Evolutionary conservation across 1,139 yeast species (phyloP).

Genomic region (Nematodospora anomalae): DNA sequence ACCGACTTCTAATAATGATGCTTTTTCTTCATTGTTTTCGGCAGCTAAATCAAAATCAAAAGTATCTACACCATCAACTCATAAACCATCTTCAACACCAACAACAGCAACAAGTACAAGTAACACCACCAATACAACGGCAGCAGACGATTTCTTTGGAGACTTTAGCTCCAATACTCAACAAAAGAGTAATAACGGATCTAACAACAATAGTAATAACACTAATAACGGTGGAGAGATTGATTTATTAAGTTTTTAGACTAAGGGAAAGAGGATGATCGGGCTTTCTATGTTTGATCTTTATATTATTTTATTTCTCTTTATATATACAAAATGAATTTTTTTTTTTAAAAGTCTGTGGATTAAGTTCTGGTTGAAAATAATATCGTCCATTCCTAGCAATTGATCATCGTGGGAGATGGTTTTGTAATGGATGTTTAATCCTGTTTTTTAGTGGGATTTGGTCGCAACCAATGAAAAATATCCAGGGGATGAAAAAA

Average conservation of each 20-base stretch:
- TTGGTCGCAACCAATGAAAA: neutral
- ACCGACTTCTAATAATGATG: constrained; percentile 54
- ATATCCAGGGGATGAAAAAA: neutral
- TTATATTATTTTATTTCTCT: neutral
- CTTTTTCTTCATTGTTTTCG: constrained; percentile 79
- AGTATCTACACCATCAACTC: constrained; percentile 15
- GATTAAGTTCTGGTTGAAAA: too few species aligned
- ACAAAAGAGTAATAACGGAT: constrained; percentile 11
- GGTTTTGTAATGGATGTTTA: neutral
- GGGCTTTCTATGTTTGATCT: neutral
- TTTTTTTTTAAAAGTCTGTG: too few species aligned
- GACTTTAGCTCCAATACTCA: constrained; percentile 20
- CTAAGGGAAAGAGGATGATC: neutral
- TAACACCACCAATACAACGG: constrained; percentile 7
- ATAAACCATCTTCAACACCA: constrained; percentile 12
- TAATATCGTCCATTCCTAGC: too few species aligned
- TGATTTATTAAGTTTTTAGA: constrained; percentile 35
- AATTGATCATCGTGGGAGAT: neutral
- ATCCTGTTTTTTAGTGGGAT: neutral
- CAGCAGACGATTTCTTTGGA: constrained; percentile 24
- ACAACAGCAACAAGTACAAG: constrained; percentile 3
- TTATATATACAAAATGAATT: neutral
- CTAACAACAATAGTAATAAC: constrained; percentile 12
- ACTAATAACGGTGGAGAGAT: constrained; percentile 26
- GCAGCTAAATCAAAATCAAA: constrained; percentile 57